A percentile compares a stretch with the other conserved stretches of the same genome.
Conservation (phyloP, 345 rosid species). For the Psidium friedrichsthalianum region DNA sequence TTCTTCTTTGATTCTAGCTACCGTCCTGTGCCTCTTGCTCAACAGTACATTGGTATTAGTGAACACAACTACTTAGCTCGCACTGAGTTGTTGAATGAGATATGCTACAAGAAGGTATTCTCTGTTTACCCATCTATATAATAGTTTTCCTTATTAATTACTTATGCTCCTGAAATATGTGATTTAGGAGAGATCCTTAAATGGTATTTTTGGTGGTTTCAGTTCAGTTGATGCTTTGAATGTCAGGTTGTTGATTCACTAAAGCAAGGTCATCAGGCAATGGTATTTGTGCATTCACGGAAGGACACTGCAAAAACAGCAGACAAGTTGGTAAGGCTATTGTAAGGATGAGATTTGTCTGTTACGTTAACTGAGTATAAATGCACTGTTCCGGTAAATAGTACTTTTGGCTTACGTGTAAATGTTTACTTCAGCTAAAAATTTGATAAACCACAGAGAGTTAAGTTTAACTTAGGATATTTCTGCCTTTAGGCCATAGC, state of each 20-base stretch:
- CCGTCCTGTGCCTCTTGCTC: constrained; percentile 98
- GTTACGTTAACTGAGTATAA: background rate
- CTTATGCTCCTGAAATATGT: background rate
- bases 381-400: background rate
- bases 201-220: constrained; percentile 1
- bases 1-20: constrained; percentile 96
- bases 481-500: background rate
- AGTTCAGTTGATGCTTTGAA: constrained; percentile 1
- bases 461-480: background rate
- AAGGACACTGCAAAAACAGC: constrained; percentile 98
- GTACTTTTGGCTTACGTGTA: background rate
- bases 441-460: background rate
- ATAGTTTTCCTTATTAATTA: background rate
- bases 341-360: background rate
- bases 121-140: background rate
- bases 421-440: background rate
- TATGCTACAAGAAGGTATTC: constrained; percentile 87
- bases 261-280: constrained; percentile 88
- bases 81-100: constrained; percentile 73
- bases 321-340: constrained; percentile 55
- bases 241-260: constrained; percentile 77
- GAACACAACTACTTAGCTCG: constrained; percentile 84
- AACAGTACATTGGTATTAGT: constrained; percentile 92
- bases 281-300: constrained; percentile 96
- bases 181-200: background rate